Conservation (phyloP, 1,284 basidiomycete genomes). For the Tylopilus sp. region DNA sequence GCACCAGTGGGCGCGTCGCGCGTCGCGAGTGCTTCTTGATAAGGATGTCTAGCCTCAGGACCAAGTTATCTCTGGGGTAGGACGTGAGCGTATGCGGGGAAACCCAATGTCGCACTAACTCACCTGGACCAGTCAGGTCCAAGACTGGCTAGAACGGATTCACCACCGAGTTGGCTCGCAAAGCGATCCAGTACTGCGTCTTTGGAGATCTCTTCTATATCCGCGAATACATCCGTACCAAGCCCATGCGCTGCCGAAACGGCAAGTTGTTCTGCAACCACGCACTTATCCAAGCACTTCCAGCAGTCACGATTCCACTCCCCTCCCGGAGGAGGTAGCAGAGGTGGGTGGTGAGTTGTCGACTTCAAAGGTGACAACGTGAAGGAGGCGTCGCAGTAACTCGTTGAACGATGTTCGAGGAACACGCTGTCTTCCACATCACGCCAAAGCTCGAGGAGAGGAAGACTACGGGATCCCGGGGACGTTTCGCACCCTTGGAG, state of each 20-base stretch:
- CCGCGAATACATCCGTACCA: constrained; percentile 37
- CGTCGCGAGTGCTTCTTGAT: constrained; percentile 58
- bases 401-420: constrained; percentile 27
- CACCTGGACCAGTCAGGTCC: constrained; percentile 54
- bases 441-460: constrained; percentile 29
- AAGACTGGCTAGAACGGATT: constrained; percentile 34
- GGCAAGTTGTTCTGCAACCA: constrained; percentile 61
- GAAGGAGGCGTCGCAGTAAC: constrained; percentile 17
- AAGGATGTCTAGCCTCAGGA: constrained; percentile 51
- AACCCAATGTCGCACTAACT: constrained; percentile 11
- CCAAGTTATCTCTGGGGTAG: constrained; percentile 46
- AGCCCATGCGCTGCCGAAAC: constrained; percentile 36
- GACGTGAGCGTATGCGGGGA: constrained; percentile 1
- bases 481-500: constrained; percentile 4
- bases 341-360: neutral
- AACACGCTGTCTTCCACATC: constrained; percentile 28
- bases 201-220: constrained; percentile 46
- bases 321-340: constrained; percentile 9
- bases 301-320: constrained; percentile 69
- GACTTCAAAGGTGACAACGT: constrained; percentile 18
- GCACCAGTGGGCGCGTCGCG: constrained; percentile 35
- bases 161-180: constrained; percentile 42
- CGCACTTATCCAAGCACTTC: constrained; percentile 70
- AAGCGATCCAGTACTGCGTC: constrained; percentile 57
- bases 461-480: constrained; percentile 23